Conservation (phyloP, 139 green algal genomes). For the Astrephomene gubernaculifera region DNA sequence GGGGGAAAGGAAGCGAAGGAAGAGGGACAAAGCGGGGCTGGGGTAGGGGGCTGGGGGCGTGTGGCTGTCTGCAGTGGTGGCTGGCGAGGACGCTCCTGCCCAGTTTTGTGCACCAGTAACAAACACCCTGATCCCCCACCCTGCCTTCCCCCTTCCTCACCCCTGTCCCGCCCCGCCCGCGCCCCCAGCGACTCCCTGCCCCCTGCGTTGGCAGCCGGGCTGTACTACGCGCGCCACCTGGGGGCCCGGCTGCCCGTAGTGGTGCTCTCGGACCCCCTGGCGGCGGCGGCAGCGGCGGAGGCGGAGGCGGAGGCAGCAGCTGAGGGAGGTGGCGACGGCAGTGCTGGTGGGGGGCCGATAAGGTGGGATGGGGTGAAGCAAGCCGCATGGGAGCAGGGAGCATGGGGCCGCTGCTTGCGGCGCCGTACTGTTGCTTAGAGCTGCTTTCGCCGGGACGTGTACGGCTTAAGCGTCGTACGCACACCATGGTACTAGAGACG, state of each 20-base stretch:
- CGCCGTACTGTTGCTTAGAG: too few species aligned
- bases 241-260: conserved; percentile 52
- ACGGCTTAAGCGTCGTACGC: too few species aligned
- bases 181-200: neutral
- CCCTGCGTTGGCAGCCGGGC: conserved; percentile 12
- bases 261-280: conserved; percentile 52
- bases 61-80: neutral
- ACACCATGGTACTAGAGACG: too few species aligned
- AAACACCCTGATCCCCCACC: neutral
- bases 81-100: too few species aligned
- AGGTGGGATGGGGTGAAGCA: too few species aligned
- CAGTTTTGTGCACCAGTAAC: too few species aligned
- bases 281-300: neutral
- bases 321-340: too few species aligned
- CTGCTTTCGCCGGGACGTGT: too few species aligned
- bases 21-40: neutral
- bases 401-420: too few species aligned
- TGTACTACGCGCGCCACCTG: conserved; percentile 63
- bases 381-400: too few species aligned
- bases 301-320: neutral
- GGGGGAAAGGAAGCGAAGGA: neutral
- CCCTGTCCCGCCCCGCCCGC: neutral
- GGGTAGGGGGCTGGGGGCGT: neutral
- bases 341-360: too few species aligned
- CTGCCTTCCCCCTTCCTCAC: neutral